phyloP scores from a whole-genome alignment of 1,139 yeast genomes.

The Groenewaldozyma auringiensis region DNA sequence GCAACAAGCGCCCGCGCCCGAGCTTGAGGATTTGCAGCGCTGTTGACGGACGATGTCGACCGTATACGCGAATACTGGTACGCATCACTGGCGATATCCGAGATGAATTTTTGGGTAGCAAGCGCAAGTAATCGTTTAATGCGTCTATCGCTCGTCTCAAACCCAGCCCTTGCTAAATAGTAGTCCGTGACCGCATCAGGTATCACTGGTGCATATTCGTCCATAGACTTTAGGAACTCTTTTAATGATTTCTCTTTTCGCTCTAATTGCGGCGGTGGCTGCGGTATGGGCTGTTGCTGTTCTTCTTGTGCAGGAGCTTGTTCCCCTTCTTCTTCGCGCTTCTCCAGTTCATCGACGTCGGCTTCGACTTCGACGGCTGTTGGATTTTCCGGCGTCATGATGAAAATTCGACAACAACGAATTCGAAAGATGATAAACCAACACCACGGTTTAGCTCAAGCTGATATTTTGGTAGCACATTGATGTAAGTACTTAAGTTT shows the following conservation, averaged over 20 bases:
- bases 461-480: slow-evolving; percentile 11
- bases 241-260: slow-evolving; percentile 80
- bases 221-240: slow-evolving; percentile 83
- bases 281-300: slow-evolving; percentile 17
- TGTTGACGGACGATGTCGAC: slow-evolving; percentile 72
- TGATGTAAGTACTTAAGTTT: no score
- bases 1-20: slow-evolving; percentile 73
- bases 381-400: slow-evolving; percentile 11
- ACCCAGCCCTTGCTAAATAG: slow-evolving; percentile 81
- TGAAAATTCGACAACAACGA: background rate
- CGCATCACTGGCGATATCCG: slow-evolving; percentile 94
- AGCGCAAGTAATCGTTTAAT: slow-evolving; percentile 81
- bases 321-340: slow-evolving; percentile 11
- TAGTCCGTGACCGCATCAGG: slow-evolving; percentile 98
- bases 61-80: slow-evolving; percentile 91
- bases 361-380: slow-evolving; percentile 15
- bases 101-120: slow-evolving; percentile 91
- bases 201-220: slow-evolving; percentile 89
- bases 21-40: slow-evolving; percentile 78
- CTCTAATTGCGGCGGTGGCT: slow-evolving; percentile 60
- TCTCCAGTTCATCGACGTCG: slow-evolving; percentile 5
- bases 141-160: slow-evolving; percentile 69
- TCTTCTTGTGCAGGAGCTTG: no score
- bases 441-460: background rate
- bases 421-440: background rate